Percentiles rank a stretch among this genome's conserved stretches.
These are phyloP conservation scores for Aspergillus biplanus DNA, from an alignment of 495 filamentous ascomycete species.

Conservation along the genomic window DNA sequence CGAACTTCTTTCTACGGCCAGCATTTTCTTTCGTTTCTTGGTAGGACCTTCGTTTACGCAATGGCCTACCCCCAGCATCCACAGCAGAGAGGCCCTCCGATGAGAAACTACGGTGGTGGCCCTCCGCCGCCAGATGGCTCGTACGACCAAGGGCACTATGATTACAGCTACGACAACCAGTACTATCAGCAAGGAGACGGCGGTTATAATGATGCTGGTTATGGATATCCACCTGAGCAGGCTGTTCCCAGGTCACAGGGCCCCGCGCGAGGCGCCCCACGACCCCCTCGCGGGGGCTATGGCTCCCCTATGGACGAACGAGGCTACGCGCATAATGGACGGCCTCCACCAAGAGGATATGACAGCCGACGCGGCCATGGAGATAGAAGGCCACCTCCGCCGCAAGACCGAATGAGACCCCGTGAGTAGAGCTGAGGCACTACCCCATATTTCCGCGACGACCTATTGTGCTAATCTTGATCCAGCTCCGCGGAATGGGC, in stretches of 20 bases:
- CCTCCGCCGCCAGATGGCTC: constrained; percentile 36
- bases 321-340: constrained; percentile 51
- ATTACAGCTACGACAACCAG: constrained; percentile 47
- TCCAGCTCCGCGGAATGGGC: constrained; percentile 29
- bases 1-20: neutral
- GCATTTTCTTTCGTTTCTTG: neutral
- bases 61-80: constrained; percentile 41
- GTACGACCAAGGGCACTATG: constrained; percentile 52
- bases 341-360: constrained; percentile 34
- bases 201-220: constrained; percentile 47
- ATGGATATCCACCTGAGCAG: constrained; percentile 54
- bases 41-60: neutral
- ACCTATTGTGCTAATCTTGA: constrained; percentile 15
- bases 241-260: constrained; percentile 53
- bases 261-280: constrained; percentile 40
- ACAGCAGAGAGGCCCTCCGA: constrained; percentile 51
- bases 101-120: constrained; percentile 53
- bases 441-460: neutral
- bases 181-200: constrained; percentile 46
- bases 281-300: constrained; percentile 32
- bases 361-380: constrained; percentile 33
- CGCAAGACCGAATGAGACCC: constrained; percentile 34
- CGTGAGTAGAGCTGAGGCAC: constrained; percentile 34
- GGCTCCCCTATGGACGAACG: constrained; percentile 47
- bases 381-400: constrained; percentile 30